Base-by-base conservation (phyloP, 2,329 filamentous ascomycete genomes). In the Amylocarpus encephaloides region DNA sequence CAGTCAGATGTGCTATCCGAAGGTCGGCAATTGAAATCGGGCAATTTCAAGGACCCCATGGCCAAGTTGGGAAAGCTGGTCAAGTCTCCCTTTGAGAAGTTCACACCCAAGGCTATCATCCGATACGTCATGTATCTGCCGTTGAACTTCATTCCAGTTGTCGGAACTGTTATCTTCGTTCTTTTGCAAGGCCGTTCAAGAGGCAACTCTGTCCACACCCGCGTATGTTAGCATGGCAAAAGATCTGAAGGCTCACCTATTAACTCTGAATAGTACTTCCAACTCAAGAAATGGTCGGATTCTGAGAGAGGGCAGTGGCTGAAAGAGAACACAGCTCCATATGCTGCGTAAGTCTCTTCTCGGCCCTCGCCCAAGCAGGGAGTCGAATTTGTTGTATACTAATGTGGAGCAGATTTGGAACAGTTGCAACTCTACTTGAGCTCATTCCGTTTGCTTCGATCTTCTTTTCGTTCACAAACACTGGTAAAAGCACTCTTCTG, bases 121-220 rank as follows among this genome's bases (percentile, higher is more conserved):
- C 76, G 88, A 38, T 67, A 65, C 49, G 32, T 63, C 56, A 79
- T 96, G 71, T 93, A 94, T 66, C 74, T 95, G 38, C 91, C 92
- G 10, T 76, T 97, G 53, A 97, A 96, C 71, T 90, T 95, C 65
- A 90, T 97, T 46, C 92, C 92, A 0, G 77, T 96, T 0, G 80
- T 95, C 15, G 92, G 92, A 5, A 95, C 91, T 0, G 72, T 83
- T 6, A 71, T 90, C 4, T 97, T 95, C 67, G 77, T 96, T 32
- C 66, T 86, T 26, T 66, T 94, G 13, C 89, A 95, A 68, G 86
- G 85, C 68, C 68, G 67, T 50, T 43, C 41, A 9, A 51, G 62
- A 38, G 63, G 63, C 18, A 54, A 60, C 9, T 48, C 66, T 18
- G 73, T 78, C 36, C 79, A 83, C 53, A 72, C 70, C 35, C 71